Evolutionary conservation across 1,139 yeast species (phyloP).

Genomic region (Scheffersomyces cryptocercus): DNA sequence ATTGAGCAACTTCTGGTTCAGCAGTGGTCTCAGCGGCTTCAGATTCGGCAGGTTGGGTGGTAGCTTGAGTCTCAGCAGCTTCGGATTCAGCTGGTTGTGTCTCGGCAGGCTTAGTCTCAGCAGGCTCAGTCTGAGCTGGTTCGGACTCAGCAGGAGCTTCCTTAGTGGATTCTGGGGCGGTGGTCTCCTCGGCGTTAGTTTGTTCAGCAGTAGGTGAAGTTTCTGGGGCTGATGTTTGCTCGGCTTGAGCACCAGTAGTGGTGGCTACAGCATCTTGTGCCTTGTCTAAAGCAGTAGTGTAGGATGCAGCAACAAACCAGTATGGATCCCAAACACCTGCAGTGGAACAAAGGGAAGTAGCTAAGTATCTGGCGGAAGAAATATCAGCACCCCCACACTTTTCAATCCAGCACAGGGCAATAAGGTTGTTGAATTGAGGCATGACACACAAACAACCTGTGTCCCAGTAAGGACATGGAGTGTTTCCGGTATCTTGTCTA

Average conservation of each 20-base stretch:
- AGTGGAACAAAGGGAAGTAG: conserved; percentile 38
- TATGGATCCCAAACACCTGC: conserved; percentile 41
- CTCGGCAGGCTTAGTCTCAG: not conserved
- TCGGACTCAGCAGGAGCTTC: not conserved
- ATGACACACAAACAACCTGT: conserved; percentile 56
- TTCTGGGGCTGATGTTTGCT: not conserved
- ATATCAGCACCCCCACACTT: conserved; percentile 42
- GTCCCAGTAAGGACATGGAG: conserved; percentile 58
- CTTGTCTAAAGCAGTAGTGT: conserved; percentile 13
- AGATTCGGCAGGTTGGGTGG: not conserved
- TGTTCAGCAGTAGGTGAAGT: not conserved
- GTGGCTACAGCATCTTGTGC: not conserved
- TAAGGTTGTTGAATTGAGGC: conserved; percentile 45
- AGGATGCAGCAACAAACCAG: conserved; percentile 43
- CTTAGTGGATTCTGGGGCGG: not conserved
- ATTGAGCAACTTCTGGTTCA: not conserved
- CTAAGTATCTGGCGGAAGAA: conserved; percentile 37
- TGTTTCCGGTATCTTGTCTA: conserved; percentile 26
- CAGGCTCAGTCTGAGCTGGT: not conserved
- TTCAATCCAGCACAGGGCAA: conserved; percentile 46
- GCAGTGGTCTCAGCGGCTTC: not conserved
- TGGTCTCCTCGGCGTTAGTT: not conserved
- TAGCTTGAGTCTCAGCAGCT: not conserved
- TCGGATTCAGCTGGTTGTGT: not conserved
- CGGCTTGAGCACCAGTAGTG: not conserved